phyloP scores from a whole-genome alignment of 2,329 filamentous ascomycete genomes.

The Ceratocystis alfenasii region DNA sequence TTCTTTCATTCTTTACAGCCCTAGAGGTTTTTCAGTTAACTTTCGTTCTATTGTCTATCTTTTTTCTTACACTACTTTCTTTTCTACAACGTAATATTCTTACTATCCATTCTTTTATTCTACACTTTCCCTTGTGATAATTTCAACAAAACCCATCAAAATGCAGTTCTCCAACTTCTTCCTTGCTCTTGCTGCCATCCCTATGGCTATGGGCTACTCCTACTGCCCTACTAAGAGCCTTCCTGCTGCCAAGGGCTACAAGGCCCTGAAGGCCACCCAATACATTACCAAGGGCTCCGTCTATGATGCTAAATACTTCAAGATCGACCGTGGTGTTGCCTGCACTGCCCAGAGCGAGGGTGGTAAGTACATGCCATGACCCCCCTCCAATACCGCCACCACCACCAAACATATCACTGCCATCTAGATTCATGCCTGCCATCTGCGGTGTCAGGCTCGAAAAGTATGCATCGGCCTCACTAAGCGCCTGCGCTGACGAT shows the following conservation, averaged over 20 bases:
- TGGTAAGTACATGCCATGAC: constrained; percentile 21
- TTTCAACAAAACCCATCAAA: neutral
- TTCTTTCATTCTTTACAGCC: constrained; percentile 5
- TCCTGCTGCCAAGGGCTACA: constrained; percentile 13
- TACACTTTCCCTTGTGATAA: neutral
- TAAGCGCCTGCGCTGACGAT: too few species aligned
- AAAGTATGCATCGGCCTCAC: too few species aligned
- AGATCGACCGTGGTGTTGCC: constrained; percentile 27
- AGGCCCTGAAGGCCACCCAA: neutral
- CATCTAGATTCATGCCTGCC: too few species aligned
- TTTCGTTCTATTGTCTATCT: constrained; percentile 12
- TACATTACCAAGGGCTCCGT: constrained; percentile 20
- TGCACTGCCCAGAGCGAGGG: constrained; percentile 27
- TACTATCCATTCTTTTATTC: neutral
- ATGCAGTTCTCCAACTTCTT: constrained; percentile 15
- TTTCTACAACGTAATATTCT: neutral
- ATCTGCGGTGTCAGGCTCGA: too few species aligned
- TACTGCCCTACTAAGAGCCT: constrained; percentile 22
- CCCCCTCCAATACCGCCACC: too few species aligned
- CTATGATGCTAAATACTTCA: constrained; percentile 27
- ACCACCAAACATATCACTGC: too few species aligned
- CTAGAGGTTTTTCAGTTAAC: constrained; percentile 10
- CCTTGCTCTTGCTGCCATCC: constrained; percentile 3
- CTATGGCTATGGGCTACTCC: neutral
- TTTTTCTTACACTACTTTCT: constrained; percentile 1